A percentile compares a stretch with the other conserved stretches of the same genome.
Evolutionary conservation across 176 grass and related monocot species (phyloP).

Genomic region (Musa schizocarpa): DNA sequence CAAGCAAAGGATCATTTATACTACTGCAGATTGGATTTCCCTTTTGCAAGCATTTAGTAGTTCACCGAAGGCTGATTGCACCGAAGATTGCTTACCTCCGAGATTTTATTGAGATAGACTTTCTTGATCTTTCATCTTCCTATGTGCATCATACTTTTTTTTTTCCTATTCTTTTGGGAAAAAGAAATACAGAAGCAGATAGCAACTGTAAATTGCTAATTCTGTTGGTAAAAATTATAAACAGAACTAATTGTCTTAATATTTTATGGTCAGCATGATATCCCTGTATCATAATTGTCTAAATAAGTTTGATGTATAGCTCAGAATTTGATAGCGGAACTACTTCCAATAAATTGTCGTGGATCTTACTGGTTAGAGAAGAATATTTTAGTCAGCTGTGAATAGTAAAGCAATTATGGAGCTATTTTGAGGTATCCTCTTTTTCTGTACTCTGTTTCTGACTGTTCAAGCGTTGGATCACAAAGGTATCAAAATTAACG

Average conservation of each 20-base stretch:
- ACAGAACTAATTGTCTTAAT: not conserved
- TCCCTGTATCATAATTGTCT: not conserved
- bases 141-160: not conserved
- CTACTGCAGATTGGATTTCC: no score
- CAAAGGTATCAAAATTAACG: no score
- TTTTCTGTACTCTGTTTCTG: no score
- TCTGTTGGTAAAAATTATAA: not conserved
- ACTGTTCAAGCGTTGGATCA: no score
- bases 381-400: not conserved
- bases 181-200: not conserved
- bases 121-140: not conserved
- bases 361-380: not conserved
- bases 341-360: not conserved
- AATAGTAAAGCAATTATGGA: no score
- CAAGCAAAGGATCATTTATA: not conserved
- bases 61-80: not conserved
- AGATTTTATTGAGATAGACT: not conserved
- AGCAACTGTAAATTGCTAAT: slow-evolving; percentile 9
- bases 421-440: no score
- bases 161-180: not conserved
- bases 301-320: not conserved
- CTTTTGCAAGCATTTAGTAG: not conserved
- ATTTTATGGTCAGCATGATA: not conserved
- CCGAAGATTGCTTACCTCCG: not conserved
- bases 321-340: not conserved